Percentiles rank a stretch among this genome's conserved stretches.
Evolutionary conservation across 2,329 filamentous ascomycete species (phyloP).

Genomic region (Calonectria fujianensis): DNA sequence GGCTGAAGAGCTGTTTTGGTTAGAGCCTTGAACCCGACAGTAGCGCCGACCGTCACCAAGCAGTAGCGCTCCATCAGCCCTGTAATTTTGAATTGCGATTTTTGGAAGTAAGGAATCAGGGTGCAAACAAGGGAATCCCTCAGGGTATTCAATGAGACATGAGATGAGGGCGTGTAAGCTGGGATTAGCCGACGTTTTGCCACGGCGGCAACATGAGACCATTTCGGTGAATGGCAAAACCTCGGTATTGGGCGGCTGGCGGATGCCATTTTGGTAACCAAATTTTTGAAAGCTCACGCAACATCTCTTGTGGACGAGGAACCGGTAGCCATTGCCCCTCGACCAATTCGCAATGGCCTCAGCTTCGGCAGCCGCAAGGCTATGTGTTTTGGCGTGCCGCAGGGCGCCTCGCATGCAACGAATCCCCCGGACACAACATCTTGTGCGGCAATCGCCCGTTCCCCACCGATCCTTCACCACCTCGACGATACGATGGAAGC

Average conservation of each 20-base stretch:
- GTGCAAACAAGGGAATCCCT: slow-evolving; percentile 21
- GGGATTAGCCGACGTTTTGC: slow-evolving; percentile 41
- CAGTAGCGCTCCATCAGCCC: slow-evolving; percentile 66
- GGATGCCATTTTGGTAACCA: slow-evolving; percentile 49
- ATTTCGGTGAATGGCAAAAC: slow-evolving; percentile 51
- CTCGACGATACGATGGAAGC: slow-evolving; percentile 56
- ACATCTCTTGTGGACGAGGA: slow-evolving; percentile 48
- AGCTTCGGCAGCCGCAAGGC: slow-evolving; percentile 61
- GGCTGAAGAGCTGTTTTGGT: slow-evolving; percentile 79
- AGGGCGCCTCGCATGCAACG: slow-evolving; percentile 52
- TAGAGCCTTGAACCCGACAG: slow-evolving; percentile 85
- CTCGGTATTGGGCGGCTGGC: slow-evolving; percentile 45
- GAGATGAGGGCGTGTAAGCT: slow-evolving; percentile 39
- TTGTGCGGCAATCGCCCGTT: slow-evolving; percentile 48
- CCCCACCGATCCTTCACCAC: slow-evolving; percentile 58
- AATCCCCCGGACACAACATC: slow-evolving; percentile 51
- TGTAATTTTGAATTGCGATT: not conserved
- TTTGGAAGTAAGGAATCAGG: not conserved
- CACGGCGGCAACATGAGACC: slow-evolving; percentile 32
- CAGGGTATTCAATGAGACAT: slow-evolving; percentile 21
- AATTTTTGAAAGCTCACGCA: slow-evolving; percentile 57
- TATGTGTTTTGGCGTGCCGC: slow-evolving; percentile 61
- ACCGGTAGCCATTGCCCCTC: slow-evolving; percentile 50
- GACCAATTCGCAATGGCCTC: slow-evolving; percentile 61
- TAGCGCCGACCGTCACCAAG: slow-evolving; percentile 95